Percentiles rank a stretch among this genome's conserved stretches.
These are phyloP conservation scores for Boletus subcaerulescens DNA, from an alignment of 768 basidiomycete species.

Conservation along the genomic window DNA sequence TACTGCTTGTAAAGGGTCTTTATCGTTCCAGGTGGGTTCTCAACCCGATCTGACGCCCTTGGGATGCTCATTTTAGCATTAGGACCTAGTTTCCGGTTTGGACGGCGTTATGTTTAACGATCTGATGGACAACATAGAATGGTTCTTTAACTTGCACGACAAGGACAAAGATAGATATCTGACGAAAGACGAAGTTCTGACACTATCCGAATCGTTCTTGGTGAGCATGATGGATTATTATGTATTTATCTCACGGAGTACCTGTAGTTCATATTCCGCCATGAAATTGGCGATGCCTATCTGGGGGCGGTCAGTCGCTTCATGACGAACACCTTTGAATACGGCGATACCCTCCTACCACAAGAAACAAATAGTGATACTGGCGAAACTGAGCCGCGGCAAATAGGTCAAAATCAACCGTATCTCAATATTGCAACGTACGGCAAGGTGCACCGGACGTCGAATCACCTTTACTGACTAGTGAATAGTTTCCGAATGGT, in stretches of 20 bases:
- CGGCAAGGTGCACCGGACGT: conserved; percentile 17
- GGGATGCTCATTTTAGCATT: conserved; percentile 9
- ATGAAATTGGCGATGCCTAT: conserved; percentile 94
- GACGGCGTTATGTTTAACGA: conserved; percentile 95
- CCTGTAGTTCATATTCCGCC: conserved; percentile 92
- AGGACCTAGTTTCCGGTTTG: conserved; percentile 89
- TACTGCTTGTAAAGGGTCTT: conserved; percentile 68
- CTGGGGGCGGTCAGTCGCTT: conserved; percentile 94
- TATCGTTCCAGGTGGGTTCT: conserved; percentile 77
- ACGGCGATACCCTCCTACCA: conserved; percentile 89
- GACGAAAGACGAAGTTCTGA: conserved; percentile 95
- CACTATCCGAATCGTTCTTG: conserved; percentile 89
- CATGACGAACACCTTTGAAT: conserved; percentile 98
- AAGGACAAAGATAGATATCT: conserved; percentile 95
- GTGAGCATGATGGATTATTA: conserved; percentile 37
- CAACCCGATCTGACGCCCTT: background rate
- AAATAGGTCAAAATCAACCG: conserved; percentile 74
- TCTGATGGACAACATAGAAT: conserved; percentile 97
- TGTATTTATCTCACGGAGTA: conserved; percentile 3
- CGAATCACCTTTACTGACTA: conserved; percentile 9
- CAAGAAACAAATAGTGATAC: conserved; percentile 30
- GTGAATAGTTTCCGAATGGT: conserved; percentile 91
- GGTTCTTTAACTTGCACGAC: conserved; percentile 96
- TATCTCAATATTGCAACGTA: conserved; percentile 91
- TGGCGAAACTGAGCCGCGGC: conserved; percentile 41